Base-by-base conservation (phyloP, 352 stramenopile species). In the Phytophthora capsici region DNA sequence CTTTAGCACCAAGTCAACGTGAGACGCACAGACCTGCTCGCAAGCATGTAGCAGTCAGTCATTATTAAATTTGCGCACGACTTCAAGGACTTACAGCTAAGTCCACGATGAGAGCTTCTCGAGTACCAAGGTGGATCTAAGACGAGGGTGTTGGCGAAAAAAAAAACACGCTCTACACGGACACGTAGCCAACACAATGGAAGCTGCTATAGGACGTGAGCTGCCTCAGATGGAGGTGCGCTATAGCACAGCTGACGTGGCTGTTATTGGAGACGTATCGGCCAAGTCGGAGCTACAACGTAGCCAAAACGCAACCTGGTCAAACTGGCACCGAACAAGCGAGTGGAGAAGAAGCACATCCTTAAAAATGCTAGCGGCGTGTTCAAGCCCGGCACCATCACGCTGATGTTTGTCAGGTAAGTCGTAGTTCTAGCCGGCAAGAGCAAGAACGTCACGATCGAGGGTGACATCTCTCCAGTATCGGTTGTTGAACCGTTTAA, bases 171-270 rank as follows among this genome's bases (percentile, higher is more conserved):
- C 56, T 19, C 58, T 80, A 25, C 67, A 82, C 48, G 37, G 57
- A 13, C 66, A 73, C 66, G 63, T 80, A n/a, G 57, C 69, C 6
- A 57, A 45, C 16, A 48, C 34, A 16, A 38, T 82, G 20, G 73
- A 78, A 46, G 51, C 49, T 9, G 73, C 66, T 4, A 46, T 82
- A 28, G 66, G 63, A 7, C 69, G 69, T 0, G 57, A 58, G 22
- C 58, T 82, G 50, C 66, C 73, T 8, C 69, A 71, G 54, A 78
- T 82, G 62, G 69, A 82, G 44, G 53, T 82, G 40, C 73, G 63
- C 17, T 59, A 59, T 38, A 61, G 16, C 32, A 58, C 57, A 17
- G 57, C 46, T n/a, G 62, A 76, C n/a, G 32, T 72, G 14, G 30
- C 67, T 14, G 55, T 82, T 12, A 58, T 53, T 14, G 32, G 54